Evolutionary conservation across 2,329 filamentous ascomycete species (phyloP), one percentile per base, ranked within the genome.

Genomic region (Exophiala oligosperma): DNA sequence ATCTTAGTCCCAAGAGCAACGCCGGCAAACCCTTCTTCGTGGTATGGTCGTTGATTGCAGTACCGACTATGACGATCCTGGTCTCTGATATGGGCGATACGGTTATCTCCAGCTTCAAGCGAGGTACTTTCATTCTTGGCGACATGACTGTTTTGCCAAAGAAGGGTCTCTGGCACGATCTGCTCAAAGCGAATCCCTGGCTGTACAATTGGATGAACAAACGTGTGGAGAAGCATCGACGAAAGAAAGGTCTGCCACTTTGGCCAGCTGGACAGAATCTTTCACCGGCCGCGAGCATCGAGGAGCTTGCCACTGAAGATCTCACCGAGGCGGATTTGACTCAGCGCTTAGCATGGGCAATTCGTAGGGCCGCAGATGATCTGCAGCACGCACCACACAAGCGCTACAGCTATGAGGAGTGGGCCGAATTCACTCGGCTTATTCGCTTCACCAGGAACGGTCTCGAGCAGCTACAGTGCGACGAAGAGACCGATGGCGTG

Each of bases 51-150:
- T 72, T 97, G 1, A 81, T 96, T 26, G 91, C 92, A 0, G 80
- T 96, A 2, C 92, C 92, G 0, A 92, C 90, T 1, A 92, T 92
- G 82, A 96, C 92, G 0, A 87, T 96, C 17, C 81, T 97, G 11
- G 89, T 95, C 62, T 88, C 86, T 9, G 89, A 92, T 64, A 89
- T 94, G 59, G 90, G 89, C 24, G 89, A 95, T 67, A 97, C 92
- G 0, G 82, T 96, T 21, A 87, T 96, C 11, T 74, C 76, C 2
- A 79, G 77, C 40, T 85, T 89, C 72, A 87, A 88, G 65, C 77
- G 78, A n/a, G 82, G 80, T 50, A 86, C 84, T 0, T 81, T 82
- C 59, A 74, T 74, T 2, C 59, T 89, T 1, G 87, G 85, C 0
- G 85, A 88, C 63, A 87, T 85, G 71, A 87, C 85, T 0, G 75